Evolutionary conservation across 2,329 filamentous ascomycete species (phyloP).

Genomic region (Pestalotiopsis sp.): DNA sequence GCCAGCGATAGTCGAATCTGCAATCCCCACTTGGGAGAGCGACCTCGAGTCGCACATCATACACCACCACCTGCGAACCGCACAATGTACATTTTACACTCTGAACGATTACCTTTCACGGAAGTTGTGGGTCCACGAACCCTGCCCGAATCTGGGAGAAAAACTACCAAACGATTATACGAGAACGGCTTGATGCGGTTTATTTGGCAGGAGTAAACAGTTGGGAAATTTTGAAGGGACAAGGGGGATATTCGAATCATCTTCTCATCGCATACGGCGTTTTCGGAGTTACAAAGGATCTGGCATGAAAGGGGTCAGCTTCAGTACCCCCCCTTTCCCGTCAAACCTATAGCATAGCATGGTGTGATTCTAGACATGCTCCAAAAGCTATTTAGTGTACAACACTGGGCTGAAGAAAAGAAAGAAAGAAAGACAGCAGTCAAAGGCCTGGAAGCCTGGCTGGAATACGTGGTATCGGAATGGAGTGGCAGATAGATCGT

Average conservation of each 20-base stretch:
- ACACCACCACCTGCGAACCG: neutral
- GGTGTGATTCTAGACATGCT: conserved; percentile 6
- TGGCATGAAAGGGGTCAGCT: conserved; percentile 3
- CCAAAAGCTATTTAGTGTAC: conserved; percentile 6
- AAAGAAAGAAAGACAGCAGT: neutral
- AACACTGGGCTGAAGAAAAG: neutral
- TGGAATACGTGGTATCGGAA: neutral
- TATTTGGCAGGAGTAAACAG: conserved; percentile 13
- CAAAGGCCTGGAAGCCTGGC: neutral
- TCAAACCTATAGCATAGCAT: conserved; percentile 9
- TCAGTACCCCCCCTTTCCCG: neutral
- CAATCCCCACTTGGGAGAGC: neutral
- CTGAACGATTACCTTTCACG: conserved; percentile 4
- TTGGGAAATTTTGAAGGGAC: conserved; percentile 6
- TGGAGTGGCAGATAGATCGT: neutral
- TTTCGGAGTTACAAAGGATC: conserved; percentile 4
- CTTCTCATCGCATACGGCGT: conserved; percentile 12
- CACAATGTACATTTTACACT: conserved; percentile 12
- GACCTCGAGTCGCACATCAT: neutral
- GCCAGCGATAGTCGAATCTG: conserved; percentile 17
- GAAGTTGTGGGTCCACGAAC: neutral
- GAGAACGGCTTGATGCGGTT: conserved; percentile 5
- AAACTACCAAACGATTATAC: conserved; percentile 5
- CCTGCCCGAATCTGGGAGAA: neutral
- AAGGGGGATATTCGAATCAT: conserved; percentile 5